Base-by-base conservation (phyloP, 140 eudicot genomes). In the Oenanthe javanica region DNA sequence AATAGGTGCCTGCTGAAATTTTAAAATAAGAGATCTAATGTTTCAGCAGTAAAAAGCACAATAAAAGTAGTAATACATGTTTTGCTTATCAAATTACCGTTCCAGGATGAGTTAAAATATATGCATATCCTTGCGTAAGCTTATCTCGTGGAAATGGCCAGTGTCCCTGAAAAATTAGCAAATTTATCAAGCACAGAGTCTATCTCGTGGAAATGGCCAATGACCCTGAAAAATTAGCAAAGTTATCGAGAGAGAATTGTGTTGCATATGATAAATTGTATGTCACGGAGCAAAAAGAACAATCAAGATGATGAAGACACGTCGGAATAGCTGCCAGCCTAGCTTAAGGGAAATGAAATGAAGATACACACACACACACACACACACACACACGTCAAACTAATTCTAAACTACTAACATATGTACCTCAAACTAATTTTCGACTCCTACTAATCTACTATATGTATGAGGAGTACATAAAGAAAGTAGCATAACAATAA, bases 81-180 rank as follows among this genome's bases (percentile, higher is more conserved):
- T 16, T 74, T 48, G 51, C 51, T 47, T 47, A 79, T 16, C 25
- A 83, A 77, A 63, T 84, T 87, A 87, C 91, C 55, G 92, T 91
- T 77, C 93, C 93, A 0, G 96, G 93, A 81, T 91, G 96, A 64
- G 96, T 89, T 81, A 91, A 82, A 54, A 91, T 91, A 82, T 91
- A 91, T 73, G 96, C 93, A 79, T 91, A 91, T 84, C 96, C 96
- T 82, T 87, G 96, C 80, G 83, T 87, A 70, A 87, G 90, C 81
- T 91, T 89, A 69, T 87, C 91, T 72, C 91, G 78, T 42, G 96
- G 96, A 77, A 90, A 90, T 36, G 91, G 89, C 96, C 96, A 90
- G 84, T 90, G 94, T 83, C 91, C 94, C 94, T 90, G 87, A 52
- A 79, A 81, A 40, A 80, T 46, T 79, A 52, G 1, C 7, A 76